Evolutionary conservation across 495 filamentous ascomycete species (phyloP).

Genomic region (Lophiostoma macrostomum): DNA sequence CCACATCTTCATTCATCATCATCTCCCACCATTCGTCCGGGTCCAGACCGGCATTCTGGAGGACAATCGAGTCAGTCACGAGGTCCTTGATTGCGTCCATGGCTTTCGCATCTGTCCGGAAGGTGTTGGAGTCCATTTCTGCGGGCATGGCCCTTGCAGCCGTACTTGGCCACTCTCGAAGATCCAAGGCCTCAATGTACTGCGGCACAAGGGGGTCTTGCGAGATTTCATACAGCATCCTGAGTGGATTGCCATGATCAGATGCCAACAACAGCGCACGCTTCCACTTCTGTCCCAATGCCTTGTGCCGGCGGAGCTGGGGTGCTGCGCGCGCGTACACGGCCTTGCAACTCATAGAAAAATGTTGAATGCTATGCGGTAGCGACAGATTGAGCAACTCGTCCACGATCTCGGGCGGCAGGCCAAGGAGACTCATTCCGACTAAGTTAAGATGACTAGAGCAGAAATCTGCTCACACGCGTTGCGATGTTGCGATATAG

Average conservation of each 20-base stretch:
- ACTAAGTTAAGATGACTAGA: too few relatives aligned
- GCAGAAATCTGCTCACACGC: too few relatives aligned
- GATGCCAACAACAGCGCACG: not conserved
- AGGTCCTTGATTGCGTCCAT: conserved; percentile 1
- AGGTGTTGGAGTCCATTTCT: not conserved
- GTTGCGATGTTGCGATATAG: too few relatives aligned
- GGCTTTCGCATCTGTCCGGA: not conserved
- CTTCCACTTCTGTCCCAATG: conserved; percentile 10
- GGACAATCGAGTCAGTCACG: not conserved
- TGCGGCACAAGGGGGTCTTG: conserved; percentile 5
- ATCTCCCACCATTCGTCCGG: conserved; percentile 7
- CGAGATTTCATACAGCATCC: conserved; percentile 5
- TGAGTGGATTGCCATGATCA: not conserved
- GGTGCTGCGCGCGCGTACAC: conserved; percentile 4
- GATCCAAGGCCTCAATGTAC: conserved; percentile 7
- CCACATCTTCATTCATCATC: not conserved
- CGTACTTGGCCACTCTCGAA: conserved; percentile 1
- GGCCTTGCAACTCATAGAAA: conserved; percentile 14
- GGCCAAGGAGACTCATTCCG: conserved; percentile 22
- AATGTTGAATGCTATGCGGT: conserved; percentile 9
- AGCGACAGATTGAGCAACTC: conserved; percentile 10
- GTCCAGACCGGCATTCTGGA: not conserved
- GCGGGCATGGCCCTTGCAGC: not conserved
- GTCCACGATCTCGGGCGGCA: conserved; percentile 17
- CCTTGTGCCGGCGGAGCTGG: conserved; percentile 16